Conservation (phyloP, 2,329 filamentous ascomycete species). For the Bertia moriformis region DNA sequence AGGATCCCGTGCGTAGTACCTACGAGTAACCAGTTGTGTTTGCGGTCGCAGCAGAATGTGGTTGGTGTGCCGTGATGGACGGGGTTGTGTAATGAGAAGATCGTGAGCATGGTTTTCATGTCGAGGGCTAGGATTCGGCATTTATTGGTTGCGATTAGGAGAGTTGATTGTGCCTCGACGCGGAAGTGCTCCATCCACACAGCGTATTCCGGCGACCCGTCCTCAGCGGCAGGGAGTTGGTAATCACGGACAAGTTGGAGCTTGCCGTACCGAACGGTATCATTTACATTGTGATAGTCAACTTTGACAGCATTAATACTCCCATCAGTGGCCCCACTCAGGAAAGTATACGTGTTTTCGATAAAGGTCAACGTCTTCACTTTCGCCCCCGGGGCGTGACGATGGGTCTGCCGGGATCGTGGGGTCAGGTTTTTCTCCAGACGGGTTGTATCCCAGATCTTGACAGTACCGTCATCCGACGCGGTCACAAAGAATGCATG, state of each 20-base stretch:
- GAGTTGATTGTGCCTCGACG: slow-evolving; percentile 43
- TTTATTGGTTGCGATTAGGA: slow-evolving; percentile 51
- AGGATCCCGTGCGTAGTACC: slow-evolving; percentile 59
- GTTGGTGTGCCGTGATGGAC: slow-evolving; percentile 56
- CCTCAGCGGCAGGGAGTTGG: background rate
- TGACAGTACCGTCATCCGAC: slow-evolving; percentile 51
- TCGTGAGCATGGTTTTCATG: slow-evolving; percentile 49
- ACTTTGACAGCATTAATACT: slow-evolving; percentile 30
- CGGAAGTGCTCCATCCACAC: slow-evolving; percentile 59
- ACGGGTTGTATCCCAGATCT: slow-evolving; percentile 51
- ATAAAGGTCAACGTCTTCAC: slow-evolving; percentile 51
- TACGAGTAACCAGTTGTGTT: slow-evolving; percentile 53
- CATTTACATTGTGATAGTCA: slow-evolving; percentile 40
- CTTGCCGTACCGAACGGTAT: slow-evolving; percentile 33
- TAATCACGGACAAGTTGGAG: slow-evolving; percentile 8
- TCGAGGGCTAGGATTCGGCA: slow-evolving; percentile 53
- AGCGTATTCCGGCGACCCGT: slow-evolving; percentile 31
- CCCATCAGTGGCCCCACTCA: slow-evolving; percentile 49
- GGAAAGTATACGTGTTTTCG: slow-evolving; percentile 51
- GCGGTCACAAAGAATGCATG: slow-evolving; percentile 54
- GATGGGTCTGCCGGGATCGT: slow-evolving; percentile 46
- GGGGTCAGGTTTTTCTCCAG: slow-evolving; percentile 52
- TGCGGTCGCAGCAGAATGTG: slow-evolving; percentile 52
- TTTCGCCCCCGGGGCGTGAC: slow-evolving; percentile 30
- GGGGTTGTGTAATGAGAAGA: slow-evolving; percentile 50